A percentile compares a stretch with the other conserved stretches of the same genome.
Conservation (phyloP, 2,329 filamentous ascomycete species). For the Xenoacremonium recifei region DNA sequence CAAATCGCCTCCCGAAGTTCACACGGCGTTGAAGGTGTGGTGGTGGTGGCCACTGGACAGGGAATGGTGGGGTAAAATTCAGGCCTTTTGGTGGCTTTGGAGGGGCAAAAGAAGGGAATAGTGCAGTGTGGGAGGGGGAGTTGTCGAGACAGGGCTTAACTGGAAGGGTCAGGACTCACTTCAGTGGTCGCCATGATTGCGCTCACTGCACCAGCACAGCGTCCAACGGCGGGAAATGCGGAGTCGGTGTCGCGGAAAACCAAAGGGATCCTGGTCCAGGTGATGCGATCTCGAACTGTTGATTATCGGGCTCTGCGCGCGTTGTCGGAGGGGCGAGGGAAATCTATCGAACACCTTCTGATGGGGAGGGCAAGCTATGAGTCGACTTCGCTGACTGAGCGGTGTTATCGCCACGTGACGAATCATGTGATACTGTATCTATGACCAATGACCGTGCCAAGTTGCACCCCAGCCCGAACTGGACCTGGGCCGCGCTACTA, state of each 20-base stretch:
- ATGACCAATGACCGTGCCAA: slow-evolving; percentile 17
- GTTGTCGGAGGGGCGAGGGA: slow-evolving; percentile 16
- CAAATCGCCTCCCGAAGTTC: background rate
- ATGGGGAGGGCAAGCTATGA: slow-evolving; percentile 18
- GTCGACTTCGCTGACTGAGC: slow-evolving; percentile 4
- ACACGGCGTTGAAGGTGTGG: background rate
- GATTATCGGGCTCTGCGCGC: background rate
- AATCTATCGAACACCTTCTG: slow-evolving; percentile 19
- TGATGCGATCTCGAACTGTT: too few relatives aligned
- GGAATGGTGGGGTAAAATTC: slow-evolving; percentile 4
- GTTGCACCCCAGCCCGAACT: slow-evolving; percentile 18
- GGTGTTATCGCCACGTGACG: background rate
- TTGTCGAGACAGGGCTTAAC: too few relatives aligned
- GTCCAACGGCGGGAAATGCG: too few relatives aligned
- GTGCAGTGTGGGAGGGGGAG: background rate
- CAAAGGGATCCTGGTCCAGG: too few relatives aligned
- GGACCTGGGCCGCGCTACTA: slow-evolving; percentile 16
- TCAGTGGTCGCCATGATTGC: background rate
- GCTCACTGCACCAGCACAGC: too few relatives aligned
- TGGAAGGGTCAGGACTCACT: slow-evolving; percentile 1
- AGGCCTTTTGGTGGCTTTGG: slow-evolving; percentile 23
- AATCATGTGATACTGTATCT: background rate
- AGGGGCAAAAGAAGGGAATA: slow-evolving; percentile 8
- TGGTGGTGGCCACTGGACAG: background rate
- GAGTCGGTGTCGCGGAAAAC: background rate